Conservation (phyloP, 306 rosid genomes). For the Vicia villosa region DNA sequence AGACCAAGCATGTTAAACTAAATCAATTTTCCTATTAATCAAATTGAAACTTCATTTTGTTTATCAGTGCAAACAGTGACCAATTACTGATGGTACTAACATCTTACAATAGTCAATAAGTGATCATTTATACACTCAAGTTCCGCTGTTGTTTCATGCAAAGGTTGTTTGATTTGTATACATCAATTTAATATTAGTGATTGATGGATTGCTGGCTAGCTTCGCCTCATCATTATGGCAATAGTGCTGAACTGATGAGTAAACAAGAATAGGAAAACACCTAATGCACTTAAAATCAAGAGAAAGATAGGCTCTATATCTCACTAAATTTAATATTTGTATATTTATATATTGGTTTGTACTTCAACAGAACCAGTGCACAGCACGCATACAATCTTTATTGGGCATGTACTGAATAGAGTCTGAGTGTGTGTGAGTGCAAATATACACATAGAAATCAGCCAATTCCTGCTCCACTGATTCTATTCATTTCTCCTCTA, state of each 20-base stretch:
- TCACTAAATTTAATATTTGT: conserved; percentile 16
- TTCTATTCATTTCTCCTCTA: conserved; percentile 10
- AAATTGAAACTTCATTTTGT: conserved; percentile 10
- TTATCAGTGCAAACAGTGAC: neutral
- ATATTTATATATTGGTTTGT: conserved; percentile 8
- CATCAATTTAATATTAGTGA: conserved; percentile 8
- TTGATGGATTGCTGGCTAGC: neutral
- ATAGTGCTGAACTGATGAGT: neutral
- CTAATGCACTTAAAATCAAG: neutral
- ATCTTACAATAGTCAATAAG: neutral
- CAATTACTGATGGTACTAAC: neutral
- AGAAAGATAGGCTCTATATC: conserved; percentile 7
- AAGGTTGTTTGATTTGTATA: neutral
- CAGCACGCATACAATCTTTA: neutral
- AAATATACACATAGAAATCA: conserved; percentile 11
- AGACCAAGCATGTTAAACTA: neutral
- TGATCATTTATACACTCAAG: neutral
- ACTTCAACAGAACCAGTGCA: conserved; percentile 21
- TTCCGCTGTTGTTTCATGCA: conserved; percentile 5
- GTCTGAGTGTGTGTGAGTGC: conserved; percentile 10
- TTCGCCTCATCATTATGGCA: neutral
- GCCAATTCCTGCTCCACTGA: neutral
- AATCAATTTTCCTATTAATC: neutral
- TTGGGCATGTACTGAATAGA: conserved; percentile 9
- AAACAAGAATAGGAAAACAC: conserved; percentile 10